Evolutionary conservation across 257 asterid species (phyloP).

Genomic region (Scutellaria galericulata): DNA sequence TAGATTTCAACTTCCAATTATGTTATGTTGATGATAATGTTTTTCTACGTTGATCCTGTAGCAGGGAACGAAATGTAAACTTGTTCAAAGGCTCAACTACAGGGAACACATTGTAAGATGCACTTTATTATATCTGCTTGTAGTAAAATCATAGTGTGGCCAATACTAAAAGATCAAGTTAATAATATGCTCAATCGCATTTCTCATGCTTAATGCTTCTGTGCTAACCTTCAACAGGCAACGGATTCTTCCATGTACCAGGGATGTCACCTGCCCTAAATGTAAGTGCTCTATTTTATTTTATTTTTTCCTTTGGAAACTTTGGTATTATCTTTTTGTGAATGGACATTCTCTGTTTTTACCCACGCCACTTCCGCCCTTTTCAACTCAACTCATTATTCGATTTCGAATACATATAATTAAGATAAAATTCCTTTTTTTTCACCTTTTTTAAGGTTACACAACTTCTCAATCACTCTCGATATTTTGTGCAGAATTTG

Average conservation of each 20-base stretch:
- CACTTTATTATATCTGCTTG: slow-evolving; percentile 15
- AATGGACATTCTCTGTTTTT: not conserved
- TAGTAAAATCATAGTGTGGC: not conserved
- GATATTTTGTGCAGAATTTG: slow-evolving; percentile 13
- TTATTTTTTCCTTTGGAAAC: slow-evolving; percentile 10
- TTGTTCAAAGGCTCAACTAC: slow-evolving; percentile 75
- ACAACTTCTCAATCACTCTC: not conserved
- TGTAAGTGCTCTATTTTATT: slow-evolving; percentile 41
- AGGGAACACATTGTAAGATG: slow-evolving; percentile 58
- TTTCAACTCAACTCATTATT: not conserved
- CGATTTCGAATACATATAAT: not conserved
- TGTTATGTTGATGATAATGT: slow-evolving; percentile 13
- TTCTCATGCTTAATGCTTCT: slow-evolving; percentile 35
- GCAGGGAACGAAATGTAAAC: slow-evolving; percentile 69
- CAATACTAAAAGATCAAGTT: slow-evolving; percentile 15
- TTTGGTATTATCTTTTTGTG: not conserved
- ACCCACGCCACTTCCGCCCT: not conserved
- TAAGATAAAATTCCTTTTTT: not conserved
- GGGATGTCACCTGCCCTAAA: slow-evolving; percentile 52
- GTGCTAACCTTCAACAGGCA: slow-evolving; percentile 45
- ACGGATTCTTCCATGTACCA: slow-evolving; percentile 53
- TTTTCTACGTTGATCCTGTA: slow-evolving; percentile 22
- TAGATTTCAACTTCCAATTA: slow-evolving; percentile 15
- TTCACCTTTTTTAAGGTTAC: not conserved
- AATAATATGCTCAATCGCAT: slow-evolving; percentile 6